Evolutionary conservation across 140 eudicot genomes (phyloP).

Genomic region (Oenanthe javanica): DNA sequence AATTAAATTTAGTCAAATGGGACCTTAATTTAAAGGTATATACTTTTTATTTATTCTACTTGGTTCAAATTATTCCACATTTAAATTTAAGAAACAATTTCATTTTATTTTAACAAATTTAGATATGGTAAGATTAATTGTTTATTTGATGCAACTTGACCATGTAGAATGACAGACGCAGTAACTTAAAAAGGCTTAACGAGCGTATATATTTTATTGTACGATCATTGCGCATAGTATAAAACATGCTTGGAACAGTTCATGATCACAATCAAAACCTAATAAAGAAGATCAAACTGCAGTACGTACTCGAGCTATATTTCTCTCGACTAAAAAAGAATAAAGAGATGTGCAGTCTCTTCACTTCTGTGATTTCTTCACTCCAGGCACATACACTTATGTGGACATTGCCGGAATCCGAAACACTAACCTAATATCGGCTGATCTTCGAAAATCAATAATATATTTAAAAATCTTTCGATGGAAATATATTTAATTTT

Average conservation of each 20-base stretch:
- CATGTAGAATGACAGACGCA: conserved; percentile 7
- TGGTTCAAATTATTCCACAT: neutral
- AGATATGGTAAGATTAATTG: neutral
- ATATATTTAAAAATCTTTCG: neutral
- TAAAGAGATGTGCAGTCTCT: neutral
- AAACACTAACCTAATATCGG: too few species aligned
- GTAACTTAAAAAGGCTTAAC: conserved; percentile 5
- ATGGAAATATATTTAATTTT: neutral
- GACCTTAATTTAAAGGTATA: too few species aligned
- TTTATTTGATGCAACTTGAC: conserved; percentile 1
- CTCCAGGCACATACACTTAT: neutral
- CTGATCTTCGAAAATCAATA: neutral
- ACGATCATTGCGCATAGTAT: neutral
- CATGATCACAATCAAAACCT: neutral
- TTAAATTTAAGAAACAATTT: neutral
- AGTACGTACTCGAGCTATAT: neutral
- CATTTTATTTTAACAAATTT: neutral
- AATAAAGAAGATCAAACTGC: neutral
- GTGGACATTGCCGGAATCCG: neutral
- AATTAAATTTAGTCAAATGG: too few species aligned
- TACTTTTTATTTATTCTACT: neutral
- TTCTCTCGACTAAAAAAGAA: neutral
- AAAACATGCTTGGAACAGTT: neutral
- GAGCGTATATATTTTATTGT: neutral
- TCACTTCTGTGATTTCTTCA: neutral